Evolutionary conservation across 805 yeast genomes (phyloP).

Genomic region (Wickerhamiella qilinensis): DNA sequence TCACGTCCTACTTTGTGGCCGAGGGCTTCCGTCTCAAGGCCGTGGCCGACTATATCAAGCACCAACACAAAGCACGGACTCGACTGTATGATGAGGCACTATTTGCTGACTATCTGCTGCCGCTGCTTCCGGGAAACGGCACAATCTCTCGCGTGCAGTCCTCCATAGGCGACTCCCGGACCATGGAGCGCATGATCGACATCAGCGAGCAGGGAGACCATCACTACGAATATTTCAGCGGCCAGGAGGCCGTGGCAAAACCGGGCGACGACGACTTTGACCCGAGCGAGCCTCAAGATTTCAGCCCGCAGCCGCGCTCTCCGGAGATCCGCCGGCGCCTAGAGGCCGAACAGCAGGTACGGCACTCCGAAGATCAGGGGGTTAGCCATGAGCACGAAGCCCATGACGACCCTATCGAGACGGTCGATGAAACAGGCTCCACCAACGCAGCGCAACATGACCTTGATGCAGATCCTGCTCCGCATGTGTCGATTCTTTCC

Average conservation of each 20-base stretch:
- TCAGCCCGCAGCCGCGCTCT: conserved; percentile 29
- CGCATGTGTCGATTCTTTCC: too few relatives aligned
- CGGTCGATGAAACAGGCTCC: background rate
- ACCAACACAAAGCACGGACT: conserved; percentile 70
- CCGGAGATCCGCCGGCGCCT: background rate
- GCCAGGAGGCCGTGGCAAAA: conserved; percentile 35
- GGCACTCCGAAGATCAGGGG: background rate
- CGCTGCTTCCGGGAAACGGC: conserved; percentile 59
- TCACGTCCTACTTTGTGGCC: conserved; percentile 82
- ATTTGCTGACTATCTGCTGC: conserved; percentile 77
- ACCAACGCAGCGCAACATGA: background rate
- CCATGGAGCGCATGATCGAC: conserved; percentile 66
- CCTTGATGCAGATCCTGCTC: background rate
- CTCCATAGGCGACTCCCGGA: conserved; percentile 24
- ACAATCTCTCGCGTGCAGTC: conserved; percentile 22
- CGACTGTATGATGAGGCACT: conserved; percentile 84
- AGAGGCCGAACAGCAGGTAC: background rate
- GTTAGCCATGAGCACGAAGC: background rate
- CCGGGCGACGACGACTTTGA: conserved; percentile 42
- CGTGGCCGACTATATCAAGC: conserved; percentile 46
- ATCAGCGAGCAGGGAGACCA: conserved; percentile 78
- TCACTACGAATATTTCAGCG: conserved; percentile 80
- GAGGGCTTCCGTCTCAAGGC: conserved; percentile 58
- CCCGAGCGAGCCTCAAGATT: conserved; percentile 86
- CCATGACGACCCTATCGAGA: background rate